Evolutionary conservation across 805 yeast genomes (phyloP), one percentile per base, ranked within the genome.

Genomic region (Torulaspora gathmanii): DNA sequence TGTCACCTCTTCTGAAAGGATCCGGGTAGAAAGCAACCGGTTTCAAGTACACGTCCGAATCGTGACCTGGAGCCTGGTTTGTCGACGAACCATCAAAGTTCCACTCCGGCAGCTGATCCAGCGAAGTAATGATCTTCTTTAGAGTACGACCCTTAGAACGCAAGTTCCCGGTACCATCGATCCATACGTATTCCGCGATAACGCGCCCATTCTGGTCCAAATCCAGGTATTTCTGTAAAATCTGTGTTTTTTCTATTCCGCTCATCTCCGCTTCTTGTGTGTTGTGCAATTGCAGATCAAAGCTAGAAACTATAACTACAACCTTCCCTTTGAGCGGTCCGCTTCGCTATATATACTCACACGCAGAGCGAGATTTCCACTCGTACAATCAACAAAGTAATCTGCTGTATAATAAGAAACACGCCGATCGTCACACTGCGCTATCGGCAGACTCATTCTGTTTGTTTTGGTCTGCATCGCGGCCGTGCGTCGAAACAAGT

Each of bases 11-110:
- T 79, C 99, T 89, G 78, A 93, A 89, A 28, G 99, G 99, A 70
- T 93, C 99, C 54, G 89, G 83, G 80, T 87, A 93, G 71, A 73
- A 83, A 45, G 97, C 88, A 56, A 80, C 95, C n/a, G 99, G 99
- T 71, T 95, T 84, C 64, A 93, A 76, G 70, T 88, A 89, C 53
- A 93, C 80, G 68, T 93, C 99, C 36, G 97, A 89, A 75, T 93
- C 90, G 70, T 86, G 82, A 59, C 99, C 99, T 62, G 97, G 97
- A 45, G 99, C 98, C 77, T 93, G 99, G 58, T 85, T 89, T 43
- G 99, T 93, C 27, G 98, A 90, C 35, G 98, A 90, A 71, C 99
- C 99, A 70, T 93, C 99, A 63, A 93, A 93, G 78, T 93, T 93
- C 99, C 99, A 93, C 72, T 91, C 96, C 57, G 98, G 97, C 60